Evolutionary conservation across 805 yeast genomes (phyloP).

Genomic region (Ogataea saltuana): DNA sequence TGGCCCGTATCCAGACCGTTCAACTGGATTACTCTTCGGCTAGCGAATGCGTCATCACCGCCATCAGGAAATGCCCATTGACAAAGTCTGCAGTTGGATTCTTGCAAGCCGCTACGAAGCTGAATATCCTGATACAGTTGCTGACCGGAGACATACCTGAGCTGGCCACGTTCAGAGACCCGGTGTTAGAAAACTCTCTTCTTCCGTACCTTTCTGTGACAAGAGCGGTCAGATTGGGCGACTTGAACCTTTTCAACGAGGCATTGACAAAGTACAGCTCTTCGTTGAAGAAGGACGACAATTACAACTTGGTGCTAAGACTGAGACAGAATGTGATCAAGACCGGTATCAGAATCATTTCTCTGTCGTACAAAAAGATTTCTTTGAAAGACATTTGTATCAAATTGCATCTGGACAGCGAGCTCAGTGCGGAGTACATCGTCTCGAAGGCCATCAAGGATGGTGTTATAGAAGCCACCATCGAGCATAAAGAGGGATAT

Average conservation of each 20-base stretch:
- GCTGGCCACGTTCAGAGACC: conserved; percentile 72
- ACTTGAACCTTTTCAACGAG: conserved; percentile 74
- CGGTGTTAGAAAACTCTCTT: conserved; percentile 57
- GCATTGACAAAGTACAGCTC: conserved; percentile 64
- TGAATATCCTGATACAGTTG: conserved; percentile 83
- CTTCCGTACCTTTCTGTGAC: conserved; percentile 85
- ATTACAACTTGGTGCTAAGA: conserved; percentile 80
- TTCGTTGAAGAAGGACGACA: conserved; percentile 70
- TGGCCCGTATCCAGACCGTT: conserved; percentile 87
- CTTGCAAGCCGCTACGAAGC: conserved; percentile 83
- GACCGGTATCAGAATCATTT: conserved; percentile 93
- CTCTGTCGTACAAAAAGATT: conserved; percentile 85
- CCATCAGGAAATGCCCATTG: conserved; percentile 95
- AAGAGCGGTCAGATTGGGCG: conserved; percentile 91
- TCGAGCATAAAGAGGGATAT: conserved; percentile 86
- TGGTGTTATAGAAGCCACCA: conserved; percentile 93
- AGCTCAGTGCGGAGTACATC: conserved; percentile 94
- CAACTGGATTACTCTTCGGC: conserved; percentile 93
- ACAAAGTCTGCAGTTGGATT: conserved; percentile 83
- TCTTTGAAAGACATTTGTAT: conserved; percentile 92
- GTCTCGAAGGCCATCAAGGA: conserved; percentile 96
- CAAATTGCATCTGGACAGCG: conserved; percentile 87
- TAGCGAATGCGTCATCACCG: conserved; percentile 86
- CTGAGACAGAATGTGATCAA: conserved; percentile 96
- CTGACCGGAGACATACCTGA: conserved; percentile 97